Base-by-base conservation (phyloP, 192 early-diverging fungal species). In the Dissophora ornata region DNA sequence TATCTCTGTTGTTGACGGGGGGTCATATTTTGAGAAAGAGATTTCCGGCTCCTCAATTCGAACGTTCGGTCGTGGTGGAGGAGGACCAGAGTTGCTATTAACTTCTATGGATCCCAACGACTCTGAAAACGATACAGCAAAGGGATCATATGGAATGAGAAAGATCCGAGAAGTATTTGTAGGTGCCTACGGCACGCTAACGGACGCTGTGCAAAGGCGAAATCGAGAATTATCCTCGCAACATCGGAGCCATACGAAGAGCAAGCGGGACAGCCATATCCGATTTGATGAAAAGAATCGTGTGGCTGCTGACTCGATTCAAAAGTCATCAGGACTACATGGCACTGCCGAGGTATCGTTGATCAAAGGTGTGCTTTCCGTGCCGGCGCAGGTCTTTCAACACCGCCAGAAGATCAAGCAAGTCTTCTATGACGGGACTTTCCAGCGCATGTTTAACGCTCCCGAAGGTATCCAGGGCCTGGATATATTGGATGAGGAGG, bases 1-100 rank as follows among this genome's bases (percentile, higher is more conserved):
- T 12, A 85, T 97, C 25, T 71, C 82, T 22, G 82, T 93, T 5
- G 69, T 58, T 4, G 80, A 86, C 21, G 75, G 62, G 15, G 89
- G 87, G 34, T 69, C 65, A 19, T 95, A 92, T 68, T 80, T 84
- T 34, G n/a, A 53, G 15, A 65, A 65, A 19, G 3, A 19, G 21
- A 8, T 8, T 10, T 5, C 24, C 42, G 15, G 12, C 8, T 11
- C 15, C 36, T 42, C n/a, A 0, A 38, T 4, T 7, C 11, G 9
- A 34, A 36, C 12, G 2, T 22, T 13, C 55, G n/a, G 6, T 11
- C 10, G 40, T 24, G 38, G 34, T 13, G 36, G 11, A 15, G 11
- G 38, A 21, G 36, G 21, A 16, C 33, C 33, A 4, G 62, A 65
- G 41, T 21, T 65, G 22, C 22, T 74, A 15, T 46, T 74, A 32